Conservation (phyloP, 78 protist genomes). For the Dictyostelium discoideum region DNA sequence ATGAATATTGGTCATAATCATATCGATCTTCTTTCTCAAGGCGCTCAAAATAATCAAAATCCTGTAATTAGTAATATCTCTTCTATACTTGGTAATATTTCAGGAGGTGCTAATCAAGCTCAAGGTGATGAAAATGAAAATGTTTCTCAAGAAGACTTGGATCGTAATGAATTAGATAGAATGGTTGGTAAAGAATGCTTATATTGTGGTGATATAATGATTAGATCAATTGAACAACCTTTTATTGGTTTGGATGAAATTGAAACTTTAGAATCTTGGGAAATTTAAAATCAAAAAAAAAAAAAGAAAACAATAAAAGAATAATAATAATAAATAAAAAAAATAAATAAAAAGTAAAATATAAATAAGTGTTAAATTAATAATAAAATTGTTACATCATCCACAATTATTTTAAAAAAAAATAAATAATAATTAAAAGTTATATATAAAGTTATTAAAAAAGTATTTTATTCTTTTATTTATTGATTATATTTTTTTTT, state of each 20-base stretch:
- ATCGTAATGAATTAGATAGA: conserved; percentile 82
- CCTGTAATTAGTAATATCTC: conserved; percentile 7
- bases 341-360: background rate
- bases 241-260: conserved; percentile 81
- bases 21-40: background rate
- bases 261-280: conserved; percentile 59
- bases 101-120: background rate
- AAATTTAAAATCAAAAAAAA: conserved; percentile 8
- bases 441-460: background rate
- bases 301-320: background rate
- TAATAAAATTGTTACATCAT: background rate
- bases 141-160: conserved; percentile 43
- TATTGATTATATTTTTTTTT: background rate
- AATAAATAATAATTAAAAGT: background rate
- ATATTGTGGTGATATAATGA: conserved; percentile 88
- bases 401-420: background rate
- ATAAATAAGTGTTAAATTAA: background rate
- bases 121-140: conserved; percentile 24
- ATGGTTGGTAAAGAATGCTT: conserved; percentile 87
- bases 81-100: background rate
- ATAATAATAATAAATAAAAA: background rate
- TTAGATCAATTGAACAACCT: conserved; percentile 85
- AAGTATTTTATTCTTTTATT: background rate
- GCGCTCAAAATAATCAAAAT: background rate
- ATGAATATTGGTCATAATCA: background rate